Evolutionary conservation across 2,329 filamentous ascomycete species (phyloP).

Genomic region (Diaporthe citriasiana): DNA sequence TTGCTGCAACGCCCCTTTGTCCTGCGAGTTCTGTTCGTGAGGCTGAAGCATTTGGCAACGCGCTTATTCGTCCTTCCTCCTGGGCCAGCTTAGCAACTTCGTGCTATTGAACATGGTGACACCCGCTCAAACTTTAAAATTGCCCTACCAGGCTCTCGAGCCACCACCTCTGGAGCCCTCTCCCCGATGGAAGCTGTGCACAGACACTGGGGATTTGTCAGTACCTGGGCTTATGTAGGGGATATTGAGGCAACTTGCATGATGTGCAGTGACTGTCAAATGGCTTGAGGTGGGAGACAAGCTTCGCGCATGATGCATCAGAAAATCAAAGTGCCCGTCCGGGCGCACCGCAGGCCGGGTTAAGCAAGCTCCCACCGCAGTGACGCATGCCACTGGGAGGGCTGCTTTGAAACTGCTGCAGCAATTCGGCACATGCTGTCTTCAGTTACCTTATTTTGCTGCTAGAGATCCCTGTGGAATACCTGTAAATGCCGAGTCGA

Average conservation of each 20-base stretch:
- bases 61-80: background rate
- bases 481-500: background rate
- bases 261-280: background rate
- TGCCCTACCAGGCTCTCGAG: constrained; percentile 4
- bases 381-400: background rate
- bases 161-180: background rate
- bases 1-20: background rate
- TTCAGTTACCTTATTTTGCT: background rate
- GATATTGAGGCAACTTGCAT: background rate
- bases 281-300: background rate
- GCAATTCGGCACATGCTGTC: background rate
- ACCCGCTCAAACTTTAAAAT: background rate
- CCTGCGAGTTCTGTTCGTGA: background rate
- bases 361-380: no score
- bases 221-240: no score
- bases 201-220: constrained; percentile 10
- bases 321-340: background rate
- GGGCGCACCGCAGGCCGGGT: background rate
- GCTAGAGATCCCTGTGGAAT: background rate
- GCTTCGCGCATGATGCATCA: constrained; percentile 1
- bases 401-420: background rate
- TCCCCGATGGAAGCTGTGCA: background rate
- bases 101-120: background rate
- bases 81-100: background rate
- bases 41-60: background rate